Conservation (phyloP, 2,329 filamentous ascomycete genomes). For the Cladosporium sp. region DNA sequence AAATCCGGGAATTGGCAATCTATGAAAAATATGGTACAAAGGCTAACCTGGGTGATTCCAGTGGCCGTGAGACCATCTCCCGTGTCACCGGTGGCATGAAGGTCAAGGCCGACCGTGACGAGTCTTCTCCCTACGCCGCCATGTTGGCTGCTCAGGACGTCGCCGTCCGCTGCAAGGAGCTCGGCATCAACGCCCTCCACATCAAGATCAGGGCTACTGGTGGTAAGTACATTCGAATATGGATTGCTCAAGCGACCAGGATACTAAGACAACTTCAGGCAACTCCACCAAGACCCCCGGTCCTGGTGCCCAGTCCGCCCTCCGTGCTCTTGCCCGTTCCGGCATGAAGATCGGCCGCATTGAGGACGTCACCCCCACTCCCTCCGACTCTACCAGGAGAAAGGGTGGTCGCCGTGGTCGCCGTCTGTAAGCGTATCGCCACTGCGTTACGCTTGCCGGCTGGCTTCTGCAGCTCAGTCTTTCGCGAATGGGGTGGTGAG, state of each 20-base stretch:
- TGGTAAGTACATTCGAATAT: slow-evolving; percentile 55
- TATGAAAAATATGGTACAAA: slow-evolving; percentile 35
- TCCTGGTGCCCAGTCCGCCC: slow-evolving; percentile 97
- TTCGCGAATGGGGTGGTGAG: slow-evolving; percentile 17
- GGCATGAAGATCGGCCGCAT: slow-evolving; percentile 99
- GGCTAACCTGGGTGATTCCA: slow-evolving; percentile 70
- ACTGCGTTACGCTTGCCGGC: slow-evolving; percentile 11
- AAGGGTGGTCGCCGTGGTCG: slow-evolving; percentile 99
- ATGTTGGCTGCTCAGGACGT: slow-evolving; percentile 98
- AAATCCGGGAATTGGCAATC: slow-evolving; percentile 14
- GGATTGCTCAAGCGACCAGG: neutral
- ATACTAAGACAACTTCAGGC: slow-evolving; percentile 47
- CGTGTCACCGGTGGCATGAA: slow-evolving; percentile 99
- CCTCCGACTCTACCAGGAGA: slow-evolving; percentile 98
- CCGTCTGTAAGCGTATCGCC: slow-evolving; percentile 67
- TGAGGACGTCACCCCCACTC: slow-evolving; percentile 98
- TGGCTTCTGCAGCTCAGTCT: slow-evolving; percentile 13
- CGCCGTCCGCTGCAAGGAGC: slow-evolving; percentile 81
- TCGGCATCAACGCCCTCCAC: slow-evolving; percentile 92
- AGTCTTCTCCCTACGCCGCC: slow-evolving; percentile 98
- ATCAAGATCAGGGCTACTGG: slow-evolving; percentile 99
- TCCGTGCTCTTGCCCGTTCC: slow-evolving; percentile 96
- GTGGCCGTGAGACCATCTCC: slow-evolving; percentile 99
- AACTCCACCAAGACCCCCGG: slow-evolving; percentile 99
- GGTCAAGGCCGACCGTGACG: slow-evolving; percentile 99